phyloP scores from a whole-genome alignment of 2,329 filamentous ascomycete species.

The Fonsecaea multimorphosa region DNA sequence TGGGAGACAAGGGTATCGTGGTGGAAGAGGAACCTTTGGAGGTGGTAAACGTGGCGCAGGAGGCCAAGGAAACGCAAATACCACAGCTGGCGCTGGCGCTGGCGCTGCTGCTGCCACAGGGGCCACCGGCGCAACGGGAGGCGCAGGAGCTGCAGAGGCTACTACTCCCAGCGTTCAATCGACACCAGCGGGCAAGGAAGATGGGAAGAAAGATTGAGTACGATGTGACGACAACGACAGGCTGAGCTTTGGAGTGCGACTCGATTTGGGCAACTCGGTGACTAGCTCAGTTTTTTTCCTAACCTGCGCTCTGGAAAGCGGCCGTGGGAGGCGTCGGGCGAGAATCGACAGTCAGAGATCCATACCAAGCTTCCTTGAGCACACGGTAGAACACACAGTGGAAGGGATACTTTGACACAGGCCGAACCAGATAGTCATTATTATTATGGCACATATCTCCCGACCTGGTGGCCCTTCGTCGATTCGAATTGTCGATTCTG shows the following conservation, averaged over 20 bases:
- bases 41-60: constrained; percentile 9
- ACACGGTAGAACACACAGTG: no score
- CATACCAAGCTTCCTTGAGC: no score
- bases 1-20: constrained; percentile 26
- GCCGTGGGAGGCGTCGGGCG: no score
- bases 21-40: constrained; percentile 16
- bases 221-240: not conserved
- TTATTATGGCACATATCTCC: no score
- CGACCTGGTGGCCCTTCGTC: not conserved
- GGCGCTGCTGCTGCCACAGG: not conserved
- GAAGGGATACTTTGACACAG: no score
- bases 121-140: no score
- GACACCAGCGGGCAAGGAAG: constrained; percentile 14
- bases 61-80: constrained; percentile 6
- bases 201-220: constrained; percentile 24
- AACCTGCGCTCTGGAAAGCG: no score
- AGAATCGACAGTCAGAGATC: no score
- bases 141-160: no score
- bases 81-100: not conserved
- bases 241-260: not conserved
- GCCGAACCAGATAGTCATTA: no score
- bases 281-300: no score
- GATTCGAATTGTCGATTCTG: not conserved
- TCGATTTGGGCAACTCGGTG: no score
- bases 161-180: not conserved